Evolutionary conservation across 179 eudicot genomes (phyloP), one percentile per base, ranked within the genome.

Genomic region (Camellia oleifera): DNA sequence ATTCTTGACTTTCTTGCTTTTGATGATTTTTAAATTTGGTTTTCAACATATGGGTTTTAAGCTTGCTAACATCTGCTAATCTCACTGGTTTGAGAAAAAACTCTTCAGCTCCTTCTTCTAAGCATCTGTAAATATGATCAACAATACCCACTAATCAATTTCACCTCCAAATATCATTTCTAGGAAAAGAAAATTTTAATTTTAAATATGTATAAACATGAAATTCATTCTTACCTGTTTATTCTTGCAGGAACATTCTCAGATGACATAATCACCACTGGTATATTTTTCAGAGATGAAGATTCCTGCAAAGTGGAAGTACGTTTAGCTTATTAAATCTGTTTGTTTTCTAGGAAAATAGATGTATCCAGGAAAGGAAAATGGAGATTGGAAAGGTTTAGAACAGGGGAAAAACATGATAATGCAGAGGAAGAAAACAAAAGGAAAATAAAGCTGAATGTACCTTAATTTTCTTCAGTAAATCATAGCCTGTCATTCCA

Each of bases 241-340:
- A 94, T 95, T 72, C 99, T 94, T 80, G 99, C 91, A 81, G 98
- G 98, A 63, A 91, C 95, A 90, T 95, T 88, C 84, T 95, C 98
- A 69, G 99, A 95, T 53, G 98, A 95, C 99, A 95, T 94, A 56
- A 95, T 92, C 52, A 95, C 96, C 32, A 95, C 98, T 14, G 98
- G 99, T 88, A 95, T 95, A 85, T 94, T 82, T 81, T 86, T 90
- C 66, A 92, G 86, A 78, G 89, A 79, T 44, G 95, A 86, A 7
- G 98, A 95, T 83, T 89, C 93, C 97, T 94, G 93, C 85, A 85
- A 60, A 73, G 46, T 52, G 0, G 40, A 75, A 58, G 46, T 40
- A 23, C n/a, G 64, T 11, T 62, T 13, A 45, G 4, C 23, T 60
- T 52, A 11, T 52, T 48, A 9, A 53, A 72, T 20, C 68, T 64